phyloP scores from a whole-genome alignment of 345 rosid genomes.

The Pugionium cornutum region DNA sequence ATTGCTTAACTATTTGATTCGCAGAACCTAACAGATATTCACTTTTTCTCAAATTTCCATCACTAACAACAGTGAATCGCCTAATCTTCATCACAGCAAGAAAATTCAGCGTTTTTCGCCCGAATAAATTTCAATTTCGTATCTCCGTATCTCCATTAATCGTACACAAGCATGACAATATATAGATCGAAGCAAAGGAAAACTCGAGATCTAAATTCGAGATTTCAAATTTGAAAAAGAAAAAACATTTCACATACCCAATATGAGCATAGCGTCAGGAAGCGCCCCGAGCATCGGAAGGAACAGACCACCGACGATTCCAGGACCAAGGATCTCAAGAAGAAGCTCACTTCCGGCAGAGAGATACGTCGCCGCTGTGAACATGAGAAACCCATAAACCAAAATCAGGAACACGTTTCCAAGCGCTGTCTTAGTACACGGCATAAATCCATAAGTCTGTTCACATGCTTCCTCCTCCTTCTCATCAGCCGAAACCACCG shows the following conservation, averaged over 20 bases:
- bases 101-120: no score
- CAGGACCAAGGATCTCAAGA: slow-evolving; percentile 92
- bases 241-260: slow-evolving; percentile 51
- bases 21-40: slow-evolving; percentile 18
- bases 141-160: not conserved
- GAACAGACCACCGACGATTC: slow-evolving; percentile 86
- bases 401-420: slow-evolving; percentile 78
- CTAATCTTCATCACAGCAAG: no score
- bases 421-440: slow-evolving; percentile 71
- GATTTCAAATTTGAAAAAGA: not conserved
- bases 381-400: slow-evolving; percentile 84
- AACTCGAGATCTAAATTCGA: not conserved
- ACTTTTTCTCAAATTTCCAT: not conserved
- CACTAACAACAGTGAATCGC: not conserved
- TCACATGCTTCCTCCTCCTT: slow-evolving; percentile 59
- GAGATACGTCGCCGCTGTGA: slow-evolving; percentile 69
- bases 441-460: slow-evolving; percentile 90
- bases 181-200: slow-evolving; percentile 5
- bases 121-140: not conserved
- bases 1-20: slow-evolving; percentile 5
- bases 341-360: slow-evolving; percentile 87
- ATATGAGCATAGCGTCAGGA: slow-evolving; percentile 95
- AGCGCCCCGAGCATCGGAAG: slow-evolving; percentile 93
- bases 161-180: not conserved
- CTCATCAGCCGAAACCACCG: slow-evolving; percentile 26